Conservation (phyloP, 371 early-diverging fungal species). For the Rhizopus delemar region DNA sequence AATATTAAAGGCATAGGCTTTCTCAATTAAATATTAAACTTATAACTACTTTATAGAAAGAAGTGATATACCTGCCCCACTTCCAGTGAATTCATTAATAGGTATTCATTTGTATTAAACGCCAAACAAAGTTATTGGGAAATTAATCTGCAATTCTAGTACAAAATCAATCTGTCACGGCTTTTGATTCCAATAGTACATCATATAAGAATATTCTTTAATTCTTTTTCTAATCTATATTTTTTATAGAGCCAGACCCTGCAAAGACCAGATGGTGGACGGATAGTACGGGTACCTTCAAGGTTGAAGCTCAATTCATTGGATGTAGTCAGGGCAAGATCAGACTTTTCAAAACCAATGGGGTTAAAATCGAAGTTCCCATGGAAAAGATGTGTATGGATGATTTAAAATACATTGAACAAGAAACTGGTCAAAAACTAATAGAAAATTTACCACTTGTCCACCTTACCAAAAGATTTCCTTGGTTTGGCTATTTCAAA, state of each 20-base stretch:
- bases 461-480: constrained; percentile 54
- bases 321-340: constrained; percentile 77
- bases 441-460: constrained; percentile 55
- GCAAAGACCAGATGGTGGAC: constrained; percentile 83
- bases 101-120: too few relatives aligned
- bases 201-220: neutral
- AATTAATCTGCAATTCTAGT: too few relatives aligned
- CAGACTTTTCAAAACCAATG: constrained; percentile 90
- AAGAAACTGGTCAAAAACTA: constrained; percentile 49
- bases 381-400: constrained; percentile 78
- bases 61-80: too few relatives aligned
- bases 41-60: too few relatives aligned
- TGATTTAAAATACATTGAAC: constrained; percentile 69
- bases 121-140: too few relatives aligned
- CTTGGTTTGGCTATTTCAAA: constrained; percentile 88
- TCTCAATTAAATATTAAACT: too few relatives aligned
- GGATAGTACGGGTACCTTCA: constrained; percentile 87
- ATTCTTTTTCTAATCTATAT: neutral
- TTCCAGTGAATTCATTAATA: too few relatives aligned
- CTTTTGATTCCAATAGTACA: constrained; percentile 8
- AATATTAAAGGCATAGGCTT: neutral
- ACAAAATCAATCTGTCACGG: neutral
- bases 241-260: constrained; percentile 45
- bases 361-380: constrained; percentile 91
- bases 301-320: constrained; percentile 88